These are phyloP conservation scores for Vicia faba DNA, from an alignment of 306 rosid species.

Conservation along the genomic window DNA sequence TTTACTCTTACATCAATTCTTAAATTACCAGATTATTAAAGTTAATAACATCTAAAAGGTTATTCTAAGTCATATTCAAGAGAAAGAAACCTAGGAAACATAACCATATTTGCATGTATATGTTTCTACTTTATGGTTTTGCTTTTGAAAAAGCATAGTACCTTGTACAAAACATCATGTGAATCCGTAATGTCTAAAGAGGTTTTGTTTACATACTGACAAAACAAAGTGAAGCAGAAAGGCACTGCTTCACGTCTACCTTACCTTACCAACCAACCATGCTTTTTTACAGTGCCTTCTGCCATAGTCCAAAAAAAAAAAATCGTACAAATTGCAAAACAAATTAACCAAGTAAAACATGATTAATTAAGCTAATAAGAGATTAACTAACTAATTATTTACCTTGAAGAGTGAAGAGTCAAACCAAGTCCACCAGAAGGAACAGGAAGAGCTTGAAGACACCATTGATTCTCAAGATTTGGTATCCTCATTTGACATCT, in stretches of 20 bases:
- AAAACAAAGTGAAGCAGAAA: conserved; percentile 56
- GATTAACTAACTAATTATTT: conserved; percentile 17
- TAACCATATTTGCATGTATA: background rate
- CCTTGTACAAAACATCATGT: conserved; percentile 37
- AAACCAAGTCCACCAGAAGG: conserved; percentile 84
- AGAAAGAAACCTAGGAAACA: conserved; percentile 14
- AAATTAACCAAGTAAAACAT: conserved; percentile 16
- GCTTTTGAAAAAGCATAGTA: conserved; percentile 35
- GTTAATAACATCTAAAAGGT: background rate
- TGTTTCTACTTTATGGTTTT: conserved; percentile 4
- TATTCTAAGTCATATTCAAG: background rate
- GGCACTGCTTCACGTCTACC: conserved; percentile 51
- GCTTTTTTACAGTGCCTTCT: conserved; percentile 49
- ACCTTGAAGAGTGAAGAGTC: conserved; percentile 85
- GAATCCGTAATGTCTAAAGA: conserved; percentile 44
- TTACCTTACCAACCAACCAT: conserved; percentile 49
- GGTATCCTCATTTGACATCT: conserved; percentile 87
- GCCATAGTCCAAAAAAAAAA: no score
- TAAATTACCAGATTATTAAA: conserved; percentile 23
- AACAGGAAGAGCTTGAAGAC: conserved; percentile 88
- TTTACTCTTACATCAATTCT: no score
- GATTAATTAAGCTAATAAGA: conserved; percentile 16
- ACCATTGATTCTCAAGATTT: conserved; percentile 80
- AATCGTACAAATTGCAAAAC: conserved; percentile 41
- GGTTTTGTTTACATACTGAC: conserved; percentile 39